Evolutionary conservation across 2,329 filamentous ascomycete species (phyloP).

Genomic region (Berkeleyomyces basicola): DNA sequence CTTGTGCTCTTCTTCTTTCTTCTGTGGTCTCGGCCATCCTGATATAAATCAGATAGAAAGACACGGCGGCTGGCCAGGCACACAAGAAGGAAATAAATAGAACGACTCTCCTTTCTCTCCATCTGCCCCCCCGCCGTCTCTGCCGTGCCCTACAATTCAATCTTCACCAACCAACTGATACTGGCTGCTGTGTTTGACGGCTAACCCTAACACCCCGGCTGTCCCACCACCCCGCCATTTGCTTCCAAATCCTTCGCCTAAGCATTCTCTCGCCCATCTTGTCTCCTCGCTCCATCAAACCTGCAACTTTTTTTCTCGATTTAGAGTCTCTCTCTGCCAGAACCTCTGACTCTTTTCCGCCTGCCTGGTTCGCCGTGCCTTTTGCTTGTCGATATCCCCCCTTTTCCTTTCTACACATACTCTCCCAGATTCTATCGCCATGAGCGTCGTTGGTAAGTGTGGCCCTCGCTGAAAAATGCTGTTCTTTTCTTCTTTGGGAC

Average conservation of each 20-base stretch:
- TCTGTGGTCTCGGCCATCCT: too few relatives aligned
- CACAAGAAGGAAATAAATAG: too few relatives aligned
- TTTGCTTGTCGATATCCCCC: not conserved
- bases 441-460: slow-evolving; percentile 13
- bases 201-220: not conserved
- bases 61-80: too few relatives aligned
- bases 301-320: slow-evolving; percentile 5
- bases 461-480: not conserved
- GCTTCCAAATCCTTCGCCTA: slow-evolving; percentile 12
- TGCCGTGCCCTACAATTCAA: too few relatives aligned
- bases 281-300: slow-evolving; percentile 8
- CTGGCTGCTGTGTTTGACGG: too few relatives aligned
- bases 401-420: not conserved
- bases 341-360: slow-evolving; percentile 6
- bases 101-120: too few relatives aligned
- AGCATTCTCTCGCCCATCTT: slow-evolving; percentile 10
- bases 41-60: too few relatives aligned
- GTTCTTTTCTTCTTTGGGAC: not conserved
- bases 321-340: slow-evolving; percentile 8
- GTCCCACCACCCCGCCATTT: slow-evolving; percentile 7
- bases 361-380: not conserved
- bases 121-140: too few relatives aligned
- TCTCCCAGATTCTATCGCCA: slow-evolving; percentile 11
- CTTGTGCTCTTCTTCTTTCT: too few relatives aligned
- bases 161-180: too few relatives aligned